phyloP scores from a whole-genome alignment of 805 yeast species.

The Zygotorulaspora florentina region DNA sequence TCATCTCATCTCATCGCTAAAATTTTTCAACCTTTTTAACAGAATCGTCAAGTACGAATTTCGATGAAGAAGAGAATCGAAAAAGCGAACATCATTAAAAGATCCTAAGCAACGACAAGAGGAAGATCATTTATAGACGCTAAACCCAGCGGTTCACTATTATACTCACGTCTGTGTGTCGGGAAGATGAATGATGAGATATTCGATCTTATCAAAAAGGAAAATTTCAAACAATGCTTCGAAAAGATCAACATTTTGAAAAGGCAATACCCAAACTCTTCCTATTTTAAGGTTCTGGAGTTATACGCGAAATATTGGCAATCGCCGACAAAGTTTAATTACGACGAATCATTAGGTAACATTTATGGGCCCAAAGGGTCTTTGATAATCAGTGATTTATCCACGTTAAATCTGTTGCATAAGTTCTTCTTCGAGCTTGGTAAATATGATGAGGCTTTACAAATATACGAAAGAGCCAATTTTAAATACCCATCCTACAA shows the following conservation, averaged over 20 bases:
- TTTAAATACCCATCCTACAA: slow-evolving; percentile 52
- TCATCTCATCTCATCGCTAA: slow-evolving; percentile 9
- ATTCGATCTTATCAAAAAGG: slow-evolving; percentile 45
- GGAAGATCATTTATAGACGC: background rate
- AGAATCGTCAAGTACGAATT: slow-evolving; percentile 2
- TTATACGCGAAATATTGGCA: slow-evolving; percentile 31
- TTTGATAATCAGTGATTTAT: slow-evolving; percentile 43
- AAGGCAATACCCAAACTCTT: slow-evolving; percentile 52
- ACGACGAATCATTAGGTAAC: slow-evolving; percentile 28
- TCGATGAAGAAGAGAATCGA: background rate
- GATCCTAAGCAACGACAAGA: background rate
- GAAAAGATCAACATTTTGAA: slow-evolving; percentile 42
- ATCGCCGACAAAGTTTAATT: slow-evolving; percentile 30
- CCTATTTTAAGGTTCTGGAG: slow-evolving; percentile 43
- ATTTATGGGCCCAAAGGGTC: slow-evolving; percentile 26
- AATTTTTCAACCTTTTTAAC: slow-evolving; percentile 8
- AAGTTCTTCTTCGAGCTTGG: slow-evolving; percentile 42
- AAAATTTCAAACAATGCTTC: slow-evolving; percentile 49
- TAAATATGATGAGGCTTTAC: slow-evolving; percentile 39
- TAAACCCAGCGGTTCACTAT: background rate
- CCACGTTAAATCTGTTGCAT: slow-evolving; percentile 47
- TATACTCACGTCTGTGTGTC: background rate
- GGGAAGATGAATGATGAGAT: slow-evolving; percentile 34
- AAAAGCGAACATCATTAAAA: too few species aligned
- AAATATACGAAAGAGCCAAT: slow-evolving; percentile 54